Evolutionary conservation across 2,329 filamentous ascomycete species (phyloP), one percentile per base, ranked within the genome.

Genomic region (Colletotrichum spaethianum): DNA sequence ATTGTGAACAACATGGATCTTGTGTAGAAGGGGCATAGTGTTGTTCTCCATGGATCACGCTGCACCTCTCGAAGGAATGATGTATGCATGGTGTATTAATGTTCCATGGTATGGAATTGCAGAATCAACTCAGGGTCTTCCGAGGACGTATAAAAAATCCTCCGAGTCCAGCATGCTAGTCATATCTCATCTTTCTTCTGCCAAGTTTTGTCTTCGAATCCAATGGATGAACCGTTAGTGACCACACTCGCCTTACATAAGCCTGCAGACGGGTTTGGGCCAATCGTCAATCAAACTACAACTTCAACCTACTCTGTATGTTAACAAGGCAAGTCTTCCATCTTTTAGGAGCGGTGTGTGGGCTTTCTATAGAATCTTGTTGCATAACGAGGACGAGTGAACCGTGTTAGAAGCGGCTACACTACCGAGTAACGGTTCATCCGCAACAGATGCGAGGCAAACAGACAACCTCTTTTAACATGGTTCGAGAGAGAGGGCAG

Each of bases 181-280:
- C 12, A 7, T 12, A 20, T 7, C 23, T 23, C 40, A n/a, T 18
- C 42, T 14, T 48, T 3, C 16, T 36, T 23, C 16, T 18, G 28
- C 20, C 42, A 16, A 1, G 28, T 18, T 12, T 36, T 14, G 3
- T 8, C 36, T n/a, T 28, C n/a, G 16, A 57, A 16, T 23, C 63
- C 40, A 16, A 18, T 5, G 3, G 18, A 7, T n/a, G 14, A 9
- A 40, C 4, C n/a, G 5, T 40, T 38, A 28, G 62, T 36, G 26
- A 46, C 26, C 33, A 12, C 42, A 44, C 23, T 40, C 18, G 38
- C 38, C 38, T 61, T 55, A 60, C 44, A 55, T 66, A 60, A 46
- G 33, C 67, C 44, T 42, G 5, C 0, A 11, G 14, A n/a, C 18
- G 16, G 42, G 31, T 16, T 26, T n/a, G n/a, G 11, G 31, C 53